Evolutionary conservation across 768 basidiomycete species (phyloP), one percentile per base, ranked within the genome.

Genomic region (Porpolomopsis calyptriformis): DNA sequence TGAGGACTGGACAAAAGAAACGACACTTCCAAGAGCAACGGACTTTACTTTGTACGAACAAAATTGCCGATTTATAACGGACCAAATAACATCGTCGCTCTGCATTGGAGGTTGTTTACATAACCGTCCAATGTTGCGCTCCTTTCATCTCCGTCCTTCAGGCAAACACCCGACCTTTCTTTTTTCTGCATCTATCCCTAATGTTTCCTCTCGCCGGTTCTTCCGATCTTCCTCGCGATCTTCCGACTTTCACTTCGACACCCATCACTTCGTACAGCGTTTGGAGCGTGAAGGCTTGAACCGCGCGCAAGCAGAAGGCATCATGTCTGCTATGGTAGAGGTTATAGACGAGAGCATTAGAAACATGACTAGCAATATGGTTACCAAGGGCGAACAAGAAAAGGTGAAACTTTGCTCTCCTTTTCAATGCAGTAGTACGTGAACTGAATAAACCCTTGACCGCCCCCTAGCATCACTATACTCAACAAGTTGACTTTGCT

Each of bases 1-100:
- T 34, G 40, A 23, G 31, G 12, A 20, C 24, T 35, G 25, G 38
- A 47, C 27, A 43, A 11, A 22, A 14, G 24, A n/a, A 26, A 12
- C 6, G 20, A 33, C 18, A 36, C 19, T 12, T 7, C 3, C 23
- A 18, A 16, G 24, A 40, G 46, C 38, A 8, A 71, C 88, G 61
- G 55, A 93, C 94, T 94, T 98, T 73, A 99, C 93, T 85, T 97
- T 98, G 67, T 94, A 99, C 0, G 94, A 96, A 71, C 96, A 99
- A 64, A 97, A 97, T 57, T 91, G 89, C 47, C 78, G 75, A 65
- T 89, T 90, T 60, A 93, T 91, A 24, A 92, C 87, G 16, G 82
- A 87, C 94, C 94, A 99, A 53, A 99, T 97, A 53, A 97, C 86
- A 67, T 98, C 94, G 85, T 99, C 94, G 66, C 82, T 85, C 63